phyloP scores from a whole-genome alignment of 2,329 filamentous ascomycete species.

The Botrytis aclada region DNA sequence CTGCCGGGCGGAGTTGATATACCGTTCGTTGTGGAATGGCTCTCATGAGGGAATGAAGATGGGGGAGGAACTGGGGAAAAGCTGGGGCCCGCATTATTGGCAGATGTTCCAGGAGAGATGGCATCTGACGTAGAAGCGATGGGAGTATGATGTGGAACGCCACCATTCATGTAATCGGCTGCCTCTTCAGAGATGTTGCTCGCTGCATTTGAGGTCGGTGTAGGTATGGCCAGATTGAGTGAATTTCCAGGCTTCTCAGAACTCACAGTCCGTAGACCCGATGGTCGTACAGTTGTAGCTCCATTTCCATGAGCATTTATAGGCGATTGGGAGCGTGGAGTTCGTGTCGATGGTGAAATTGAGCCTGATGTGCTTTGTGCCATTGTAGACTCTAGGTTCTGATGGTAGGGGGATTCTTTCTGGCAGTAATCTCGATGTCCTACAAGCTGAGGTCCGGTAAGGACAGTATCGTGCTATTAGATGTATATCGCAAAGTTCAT shows the following conservation, averaged over 20 bases:
- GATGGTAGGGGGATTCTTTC: not conserved
- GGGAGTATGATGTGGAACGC: constrained; percentile 29
- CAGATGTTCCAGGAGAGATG: not conserved
- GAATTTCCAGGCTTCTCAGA: constrained; percentile 23
- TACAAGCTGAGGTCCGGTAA: not conserved
- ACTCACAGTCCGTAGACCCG: constrained; percentile 33
- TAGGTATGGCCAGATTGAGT: constrained; percentile 21
- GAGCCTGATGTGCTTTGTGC: constrained; percentile 36
- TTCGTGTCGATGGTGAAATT: constrained; percentile 40
- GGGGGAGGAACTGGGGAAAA: constrained; percentile 22
- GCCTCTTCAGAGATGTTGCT: constrained; percentile 29
- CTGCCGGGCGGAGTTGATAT: constrained; percentile 42
- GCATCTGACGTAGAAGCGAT: not conserved
- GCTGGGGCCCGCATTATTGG: constrained; percentile 11
- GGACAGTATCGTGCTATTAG: constrained; percentile 5
- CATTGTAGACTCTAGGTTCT: constrained; percentile 26
- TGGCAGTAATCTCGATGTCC: not conserved
- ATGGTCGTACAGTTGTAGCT: constrained; percentile 28
- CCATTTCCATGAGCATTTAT: constrained; percentile 29
- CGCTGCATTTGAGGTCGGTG: constrained; percentile 23
- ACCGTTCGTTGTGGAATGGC: constrained; percentile 26
- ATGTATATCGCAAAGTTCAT: constrained; percentile 13
- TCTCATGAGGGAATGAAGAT: constrained; percentile 15
- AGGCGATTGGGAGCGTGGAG: constrained; percentile 33
- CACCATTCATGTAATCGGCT: constrained; percentile 37